These are phyloP conservation scores for Nothophoma quercina DNA, from an alignment of 2,329 filamentous ascomycete genomes.

Conservation along the genomic window DNA sequence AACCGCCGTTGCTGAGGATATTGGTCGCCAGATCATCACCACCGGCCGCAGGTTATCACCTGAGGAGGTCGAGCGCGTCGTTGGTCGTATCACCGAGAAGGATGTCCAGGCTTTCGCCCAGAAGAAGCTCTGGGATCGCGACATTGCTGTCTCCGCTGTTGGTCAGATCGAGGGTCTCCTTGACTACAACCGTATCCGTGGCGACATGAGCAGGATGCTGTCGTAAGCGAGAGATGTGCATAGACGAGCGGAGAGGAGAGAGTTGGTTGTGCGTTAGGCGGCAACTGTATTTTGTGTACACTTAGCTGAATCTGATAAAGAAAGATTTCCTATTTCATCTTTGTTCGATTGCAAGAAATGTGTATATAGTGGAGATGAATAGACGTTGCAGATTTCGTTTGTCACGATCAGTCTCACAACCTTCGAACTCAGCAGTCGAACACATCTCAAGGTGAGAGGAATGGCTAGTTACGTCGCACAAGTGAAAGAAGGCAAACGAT, in stretches of 20 bases:
- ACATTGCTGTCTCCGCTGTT: constrained; percentile 91
- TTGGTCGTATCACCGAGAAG: constrained; percentile 89
- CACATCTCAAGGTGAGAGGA: neutral
- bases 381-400: neutral
- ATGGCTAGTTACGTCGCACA: neutral
- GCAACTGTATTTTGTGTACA: constrained; percentile 48
- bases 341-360: constrained; percentile 12
- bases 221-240: constrained; percentile 35
- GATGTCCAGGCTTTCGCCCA: constrained; percentile 97
- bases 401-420: neutral
- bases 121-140: constrained; percentile 96
- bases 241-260: neutral
- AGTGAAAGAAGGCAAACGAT: neutral
- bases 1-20: constrained; percentile 96
- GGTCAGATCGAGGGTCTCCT: constrained; percentile 86
- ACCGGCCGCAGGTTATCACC: constrained; percentile 91
- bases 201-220: constrained; percentile 84
- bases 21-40: constrained; percentile 97
- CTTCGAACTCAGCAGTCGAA: too few species aligned
- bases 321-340: constrained; percentile 36
- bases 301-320: constrained; percentile 42
- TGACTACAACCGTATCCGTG: constrained; percentile 79
- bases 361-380: constrained; percentile 16
- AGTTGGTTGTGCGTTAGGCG: constrained; percentile 24
- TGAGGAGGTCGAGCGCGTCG: constrained; percentile 91